Percentiles rank a stretch among this genome's conserved stretches.
Evolutionary conservation across 75 land plant species (phyloP).

Genomic region (Pinus taeda): DNA sequence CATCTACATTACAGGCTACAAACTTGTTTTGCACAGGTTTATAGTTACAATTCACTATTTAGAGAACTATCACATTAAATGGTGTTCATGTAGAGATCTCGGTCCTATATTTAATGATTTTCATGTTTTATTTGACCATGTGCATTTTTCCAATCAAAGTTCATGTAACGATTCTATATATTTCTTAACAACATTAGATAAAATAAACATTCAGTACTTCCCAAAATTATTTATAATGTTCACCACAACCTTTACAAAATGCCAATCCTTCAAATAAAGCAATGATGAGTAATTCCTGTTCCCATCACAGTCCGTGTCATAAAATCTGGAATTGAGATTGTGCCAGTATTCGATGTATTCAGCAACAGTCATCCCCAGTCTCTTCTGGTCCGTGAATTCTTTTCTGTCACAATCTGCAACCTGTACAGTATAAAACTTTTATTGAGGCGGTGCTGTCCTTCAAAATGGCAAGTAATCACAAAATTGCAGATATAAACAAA

Average conservation of each 20-base stretch:
- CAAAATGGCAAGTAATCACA: neutral
- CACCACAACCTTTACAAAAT: conserved; percentile 75
- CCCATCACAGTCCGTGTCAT: neutral
- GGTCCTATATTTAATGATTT: too few species aligned
- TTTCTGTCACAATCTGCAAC: conserved; percentile 78
- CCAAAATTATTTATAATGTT: neutral
- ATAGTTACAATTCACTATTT: too few species aligned
- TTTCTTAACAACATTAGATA: neutral
- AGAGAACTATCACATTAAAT: too few species aligned
- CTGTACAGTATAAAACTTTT: conserved; percentile 18
- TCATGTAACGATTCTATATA: too few species aligned
- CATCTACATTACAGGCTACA: too few species aligned
- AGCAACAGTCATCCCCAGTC: conserved; percentile 71
- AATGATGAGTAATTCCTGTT: conserved; percentile 8
- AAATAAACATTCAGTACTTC: neutral
- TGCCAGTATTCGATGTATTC: conserved; percentile 66
- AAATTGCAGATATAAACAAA: neutral
- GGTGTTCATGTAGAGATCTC: too few species aligned
- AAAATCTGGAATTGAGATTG: neutral
- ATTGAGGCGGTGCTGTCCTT: neutral
- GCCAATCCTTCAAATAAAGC: conserved; percentile 91
- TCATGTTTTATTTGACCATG: too few species aligned
- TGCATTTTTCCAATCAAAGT: too few species aligned
- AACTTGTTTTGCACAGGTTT: too few species aligned
- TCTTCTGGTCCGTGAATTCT: conserved; percentile 84